Evolutionary conservation across 2,329 filamentous ascomycete genomes (phyloP).

Genomic region (Venturia carpophila): DNA sequence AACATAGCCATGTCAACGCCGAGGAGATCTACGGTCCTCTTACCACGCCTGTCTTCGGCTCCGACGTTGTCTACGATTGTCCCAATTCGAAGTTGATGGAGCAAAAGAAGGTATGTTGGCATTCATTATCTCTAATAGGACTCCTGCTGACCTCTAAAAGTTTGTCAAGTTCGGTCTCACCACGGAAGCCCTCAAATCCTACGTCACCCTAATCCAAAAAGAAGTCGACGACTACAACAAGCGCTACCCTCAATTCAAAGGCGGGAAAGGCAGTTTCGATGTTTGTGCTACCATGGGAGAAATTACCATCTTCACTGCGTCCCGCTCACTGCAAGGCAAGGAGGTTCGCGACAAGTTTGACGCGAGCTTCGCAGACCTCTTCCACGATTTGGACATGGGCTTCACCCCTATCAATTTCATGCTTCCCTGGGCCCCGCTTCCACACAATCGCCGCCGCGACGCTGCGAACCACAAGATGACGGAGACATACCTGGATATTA

Average conservation of each 20-base stretch:
- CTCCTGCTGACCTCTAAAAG: constrained; percentile 30
- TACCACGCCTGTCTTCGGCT: constrained; percentile 64
- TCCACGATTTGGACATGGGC: constrained; percentile 84
- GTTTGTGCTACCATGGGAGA: constrained; percentile 72
- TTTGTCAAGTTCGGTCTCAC: constrained; percentile 79
- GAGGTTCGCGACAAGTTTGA: constrained; percentile 77
- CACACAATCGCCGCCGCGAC: constrained; percentile 79
- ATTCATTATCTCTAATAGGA: constrained; percentile 18
- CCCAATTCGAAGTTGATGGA: constrained; percentile 91
- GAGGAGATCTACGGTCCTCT: constrained; percentile 84
- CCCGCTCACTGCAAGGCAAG: constrained; percentile 74
- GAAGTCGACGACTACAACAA: constrained; percentile 71
- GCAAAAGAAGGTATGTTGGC: constrained; percentile 70
- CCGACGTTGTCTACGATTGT: constrained; percentile 84
- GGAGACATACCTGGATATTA: constrained; percentile 74
- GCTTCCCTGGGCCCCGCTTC: constrained; percentile 78
- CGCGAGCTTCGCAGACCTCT: constrained; percentile 69
- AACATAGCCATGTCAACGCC: constrained; percentile 79
- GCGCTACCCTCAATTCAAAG: constrained; percentile 58
- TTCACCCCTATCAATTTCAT: constrained; percentile 87
- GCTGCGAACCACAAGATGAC: constrained; percentile 72
- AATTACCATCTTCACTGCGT: constrained; percentile 84
- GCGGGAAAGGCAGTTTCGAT: constrained; percentile 59
- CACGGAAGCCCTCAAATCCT: constrained; percentile 63
- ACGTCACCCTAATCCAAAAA: constrained; percentile 68